Evolutionary conservation across 768 basidiomycete species (phyloP), one percentile per base, ranked within the genome.

Genomic region (Leccinum rimulosum): DNA sequence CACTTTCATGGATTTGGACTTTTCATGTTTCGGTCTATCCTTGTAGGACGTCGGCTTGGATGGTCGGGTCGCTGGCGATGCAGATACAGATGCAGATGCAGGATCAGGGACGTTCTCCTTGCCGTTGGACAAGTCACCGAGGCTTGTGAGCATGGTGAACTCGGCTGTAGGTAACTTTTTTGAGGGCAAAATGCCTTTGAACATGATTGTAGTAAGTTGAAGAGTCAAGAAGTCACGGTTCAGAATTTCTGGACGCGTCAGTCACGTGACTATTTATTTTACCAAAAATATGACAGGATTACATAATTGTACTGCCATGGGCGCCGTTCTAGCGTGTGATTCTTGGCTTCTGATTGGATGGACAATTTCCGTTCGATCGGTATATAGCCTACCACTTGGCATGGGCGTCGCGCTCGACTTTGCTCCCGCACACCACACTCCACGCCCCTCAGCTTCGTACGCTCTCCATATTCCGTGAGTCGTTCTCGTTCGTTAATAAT

Each of bases 161-260:
- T 91, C 89, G 3, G 83, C 73, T 27, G 85, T 84, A 27, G 85
- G 76, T 54, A 85, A 69, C 67, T 90, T 80, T 73, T 87, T 85
- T 10, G 85, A 81, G 2, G 88, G 86, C 36, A 92, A 76, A 56
- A 93, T 90, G 66, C 83, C 82, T 75, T 90, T 91, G 79, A 93
- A 92, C 91, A 93, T 93, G 60, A 56, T 1, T 4, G 52, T 60
- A 27, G 61, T 63, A 33, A 33, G 31, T 33, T 27, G 48, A 38
- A 25, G 25, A 14, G 0, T 50, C 53, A 56, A 57, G 12, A 57
- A 43, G 45, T 31, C 73, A 58, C 73, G 72, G 72, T 73, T 73
- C 62, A 60, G 61, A 45, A 57, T 70, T 25, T 66, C 35, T 56
- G 31, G 68, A 65, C 72, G 73, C 73, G 72, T 62, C 28, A 52